Percentiles rank a stretch among this genome's conserved stretches.
phyloP scores from a whole-genome alignment of 768 basidiomycete genomes.

The Postia placenta region DNA sequence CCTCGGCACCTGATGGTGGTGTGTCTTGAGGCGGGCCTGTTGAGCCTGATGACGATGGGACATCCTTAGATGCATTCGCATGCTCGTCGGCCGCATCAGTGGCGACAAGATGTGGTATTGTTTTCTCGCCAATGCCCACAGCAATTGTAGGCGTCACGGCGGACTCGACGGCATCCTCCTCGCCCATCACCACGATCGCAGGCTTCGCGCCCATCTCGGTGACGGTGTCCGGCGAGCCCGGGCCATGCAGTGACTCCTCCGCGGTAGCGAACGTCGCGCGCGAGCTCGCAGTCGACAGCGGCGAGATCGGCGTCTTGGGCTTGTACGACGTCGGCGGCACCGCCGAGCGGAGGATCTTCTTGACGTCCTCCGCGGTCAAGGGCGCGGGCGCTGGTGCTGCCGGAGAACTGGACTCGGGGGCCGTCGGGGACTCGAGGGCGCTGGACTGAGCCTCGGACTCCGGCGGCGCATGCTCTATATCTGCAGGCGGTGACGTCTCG shows the following conservation, averaged over 20 bases:
- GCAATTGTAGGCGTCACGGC: neutral
- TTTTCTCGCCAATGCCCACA: no score
- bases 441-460: neutral
- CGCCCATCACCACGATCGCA: neutral
- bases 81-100: no score
- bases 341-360: constrained; percentile 7
- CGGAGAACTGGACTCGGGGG: no score
- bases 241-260: constrained; percentile 11
- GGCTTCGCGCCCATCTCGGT: neutral
- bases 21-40: no score
- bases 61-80: no score
- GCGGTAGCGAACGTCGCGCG: constrained; percentile 21
- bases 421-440: no score
- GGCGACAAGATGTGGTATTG: no score
- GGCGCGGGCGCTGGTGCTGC: neutral
- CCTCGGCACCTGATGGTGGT: no score
- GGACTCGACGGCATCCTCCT: neutral
- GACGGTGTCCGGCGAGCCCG: neutral
- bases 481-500: neutral
- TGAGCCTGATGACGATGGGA: no score
- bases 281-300: constrained; percentile 15
- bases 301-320: neutral
- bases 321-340: constrained; percentile 13
- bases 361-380: constrained; percentile 1
- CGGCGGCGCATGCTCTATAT: neutral